Percentiles rank a stretch among this genome's conserved stretches.
Conservation (phyloP, 129 eudicot species). For the Dittrichia graveolens region DNA sequence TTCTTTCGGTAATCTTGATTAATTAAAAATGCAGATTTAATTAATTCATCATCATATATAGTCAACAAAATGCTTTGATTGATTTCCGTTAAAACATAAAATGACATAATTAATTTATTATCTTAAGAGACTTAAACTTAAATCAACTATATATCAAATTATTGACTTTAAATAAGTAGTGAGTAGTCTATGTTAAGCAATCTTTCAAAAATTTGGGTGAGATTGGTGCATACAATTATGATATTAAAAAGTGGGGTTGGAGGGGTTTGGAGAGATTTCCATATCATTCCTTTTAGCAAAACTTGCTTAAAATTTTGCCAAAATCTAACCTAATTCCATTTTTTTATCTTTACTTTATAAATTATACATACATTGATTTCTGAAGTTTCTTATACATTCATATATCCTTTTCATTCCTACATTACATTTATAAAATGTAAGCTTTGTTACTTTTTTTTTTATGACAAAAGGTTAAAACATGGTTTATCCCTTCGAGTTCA, state of each 20-base stretch:
- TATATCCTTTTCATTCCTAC: too few relatives aligned
- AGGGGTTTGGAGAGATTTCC: constrained; percentile 32
- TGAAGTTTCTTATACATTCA: too few relatives aligned
- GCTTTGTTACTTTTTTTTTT: too few relatives aligned
- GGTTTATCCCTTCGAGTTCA: too few relatives aligned
- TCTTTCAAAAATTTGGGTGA: constrained; percentile 17
- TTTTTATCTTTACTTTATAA: background rate
- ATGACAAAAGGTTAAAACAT: too few relatives aligned
- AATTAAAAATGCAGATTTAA: background rate
- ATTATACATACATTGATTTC: too few relatives aligned
- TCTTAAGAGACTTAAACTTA: background rate
- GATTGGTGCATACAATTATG: constrained; percentile 30
- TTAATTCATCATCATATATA: constrained; percentile 1
- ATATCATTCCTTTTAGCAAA: constrained; percentile 29
- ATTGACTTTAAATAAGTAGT: background rate
- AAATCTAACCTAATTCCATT: background rate
- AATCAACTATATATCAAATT: constrained; percentile 7
- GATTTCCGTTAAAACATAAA: background rate
- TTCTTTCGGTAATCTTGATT: too few relatives aligned
- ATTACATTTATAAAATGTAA: too few relatives aligned
- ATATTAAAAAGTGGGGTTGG: constrained; percentile 27
- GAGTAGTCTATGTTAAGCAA: constrained; percentile 23
- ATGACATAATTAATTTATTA: background rate
- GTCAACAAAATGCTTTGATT: background rate
- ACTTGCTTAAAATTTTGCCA: constrained; percentile 31